Base-by-base conservation (phyloP, 257 asterid species). In the Nemophila menziesii region DNA sequence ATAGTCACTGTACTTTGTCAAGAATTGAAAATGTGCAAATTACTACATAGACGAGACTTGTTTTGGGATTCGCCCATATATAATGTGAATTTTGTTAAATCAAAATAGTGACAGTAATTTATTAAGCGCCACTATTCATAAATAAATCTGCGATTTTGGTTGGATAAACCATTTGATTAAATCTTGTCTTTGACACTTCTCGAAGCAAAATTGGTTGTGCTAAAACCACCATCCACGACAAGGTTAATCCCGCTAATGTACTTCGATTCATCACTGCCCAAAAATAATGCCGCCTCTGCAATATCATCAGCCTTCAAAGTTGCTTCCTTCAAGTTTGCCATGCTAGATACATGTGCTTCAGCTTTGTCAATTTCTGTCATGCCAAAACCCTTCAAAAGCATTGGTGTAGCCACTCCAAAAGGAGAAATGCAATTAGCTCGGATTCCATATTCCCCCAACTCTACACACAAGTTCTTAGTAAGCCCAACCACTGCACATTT, bases 361-460 rank as follows among this genome's bases (percentile, higher is more conserved):
- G 61, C 52, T 29, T 73, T 78, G 63, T 75, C 92, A 44, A 66
- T 78, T 53, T 70, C 81, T 68, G n/a, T 48, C 51, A 56, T 49
- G 74, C 1, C 54, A 16, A 1, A 40, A 4, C 12, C 22, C 16
- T 14, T 23, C 41, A 8, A 22, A 22, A 0, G 59, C 93, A 85
- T 85, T 2, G 77, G 62, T 16, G 95, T 85, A n/a, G 93, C 95
- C 53, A 80, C 95, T 1, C 95, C 95, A 33, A 85, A 85, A 8
- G 95, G 95, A 24, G 93, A 85, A 1, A 85, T 75, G 69, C 95
- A 75, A 22, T 85, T 85, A 0, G 80, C 95, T 34, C 93, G 36
- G 1, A 85, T 78, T 22, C 95, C 95, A 8, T 75, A 67, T 27
- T 66, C 40, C 1, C 95, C 95, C 42, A 85, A 52, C 54, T 85